phyloP scores from a whole-genome alignment of 495 filamentous ascomycete genomes.

The Daldinia loculata region DNA sequence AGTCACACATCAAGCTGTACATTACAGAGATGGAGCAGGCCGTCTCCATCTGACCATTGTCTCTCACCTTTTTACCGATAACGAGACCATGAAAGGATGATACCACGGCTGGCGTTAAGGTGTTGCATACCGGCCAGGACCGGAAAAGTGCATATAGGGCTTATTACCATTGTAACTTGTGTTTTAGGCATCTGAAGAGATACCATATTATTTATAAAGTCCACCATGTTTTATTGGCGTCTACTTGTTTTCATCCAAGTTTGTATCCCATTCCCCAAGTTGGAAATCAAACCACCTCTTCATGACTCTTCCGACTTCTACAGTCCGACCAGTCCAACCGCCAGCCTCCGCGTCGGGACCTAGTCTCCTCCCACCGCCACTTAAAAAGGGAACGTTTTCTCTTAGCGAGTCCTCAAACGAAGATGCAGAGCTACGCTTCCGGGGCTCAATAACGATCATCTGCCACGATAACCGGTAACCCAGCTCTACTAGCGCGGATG shows the following conservation, averaged over 20 bases:
- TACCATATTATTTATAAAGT: neutral
- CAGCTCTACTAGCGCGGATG: constrained; percentile 73
- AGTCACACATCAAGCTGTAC: constrained; percentile 95
- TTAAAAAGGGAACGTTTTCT: constrained; percentile 69
- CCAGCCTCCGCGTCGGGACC: constrained; percentile 60
- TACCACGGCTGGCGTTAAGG: constrained; percentile 48
- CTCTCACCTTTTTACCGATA: constrained; percentile 21
- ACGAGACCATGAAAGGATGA: constrained; percentile 42
- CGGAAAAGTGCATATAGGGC: constrained; percentile 11
- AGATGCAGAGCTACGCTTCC: constrained; percentile 8
- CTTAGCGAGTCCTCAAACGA: constrained; percentile 55
- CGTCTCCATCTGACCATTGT: constrained; percentile 57
- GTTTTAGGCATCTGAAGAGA: constrained; percentile 14
- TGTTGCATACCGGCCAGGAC: constrained; percentile 3
- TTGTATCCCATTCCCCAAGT: constrained; percentile 45
- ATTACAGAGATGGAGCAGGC: constrained; percentile 98
- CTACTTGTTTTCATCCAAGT: constrained; percentile 14
- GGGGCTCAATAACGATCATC: constrained; percentile 49
- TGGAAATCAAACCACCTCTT: constrained; percentile 78
- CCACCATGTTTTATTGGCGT: neutral
- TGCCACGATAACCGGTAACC: constrained; percentile 54
- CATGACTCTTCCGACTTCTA: constrained; percentile 69
- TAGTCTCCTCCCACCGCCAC: constrained; percentile 60
- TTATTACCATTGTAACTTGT: constrained; percentile 8
- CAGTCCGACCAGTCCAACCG: constrained; percentile 71